Evolutionary conservation across 805 yeast genomes (phyloP).

Genomic region (Wickerhamiella azymoides): DNA sequence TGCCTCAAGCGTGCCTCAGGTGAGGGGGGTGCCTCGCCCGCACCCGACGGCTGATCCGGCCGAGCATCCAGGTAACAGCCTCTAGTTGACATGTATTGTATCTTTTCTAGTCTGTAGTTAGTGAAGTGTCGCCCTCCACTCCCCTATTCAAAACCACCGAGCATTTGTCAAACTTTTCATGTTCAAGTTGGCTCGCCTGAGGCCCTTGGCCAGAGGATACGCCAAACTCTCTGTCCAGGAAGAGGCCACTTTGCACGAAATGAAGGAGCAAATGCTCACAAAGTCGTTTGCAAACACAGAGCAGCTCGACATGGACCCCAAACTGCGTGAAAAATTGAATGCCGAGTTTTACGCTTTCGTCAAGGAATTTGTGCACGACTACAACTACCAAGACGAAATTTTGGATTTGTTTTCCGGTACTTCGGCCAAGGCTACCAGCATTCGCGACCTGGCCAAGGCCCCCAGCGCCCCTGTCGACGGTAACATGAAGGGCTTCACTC

Average conservation of each 20-base stretch:
- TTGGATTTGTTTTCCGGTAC: constrained; percentile 15
- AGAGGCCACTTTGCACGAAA: constrained; percentile 5
- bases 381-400: constrained; percentile 18
- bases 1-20: too few relatives aligned
- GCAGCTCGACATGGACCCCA: constrained; percentile 19
- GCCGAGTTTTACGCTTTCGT: constrained; percentile 20
- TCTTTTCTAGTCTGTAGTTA: background rate
- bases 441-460: constrained; percentile 5
- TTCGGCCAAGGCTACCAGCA: constrained; percentile 11
- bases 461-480: constrained; percentile 9
- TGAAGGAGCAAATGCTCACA: constrained; percentile 12
- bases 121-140: background rate
- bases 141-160: background rate
- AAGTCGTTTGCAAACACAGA: constrained; percentile 15
- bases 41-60: background rate
- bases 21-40: too few relatives aligned
- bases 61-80: background rate
- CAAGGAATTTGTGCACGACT: constrained; percentile 20
- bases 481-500: constrained; percentile 14
- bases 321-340: constrained; percentile 21
- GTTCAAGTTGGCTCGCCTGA: background rate
- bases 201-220: background rate
- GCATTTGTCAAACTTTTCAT: background rate
- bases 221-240: constrained; percentile 6
- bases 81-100: background rate